Evolutionary conservation across 176 grass and related monocot genomes (phyloP).

Genomic region (Triticum dicoccoides): DNA sequence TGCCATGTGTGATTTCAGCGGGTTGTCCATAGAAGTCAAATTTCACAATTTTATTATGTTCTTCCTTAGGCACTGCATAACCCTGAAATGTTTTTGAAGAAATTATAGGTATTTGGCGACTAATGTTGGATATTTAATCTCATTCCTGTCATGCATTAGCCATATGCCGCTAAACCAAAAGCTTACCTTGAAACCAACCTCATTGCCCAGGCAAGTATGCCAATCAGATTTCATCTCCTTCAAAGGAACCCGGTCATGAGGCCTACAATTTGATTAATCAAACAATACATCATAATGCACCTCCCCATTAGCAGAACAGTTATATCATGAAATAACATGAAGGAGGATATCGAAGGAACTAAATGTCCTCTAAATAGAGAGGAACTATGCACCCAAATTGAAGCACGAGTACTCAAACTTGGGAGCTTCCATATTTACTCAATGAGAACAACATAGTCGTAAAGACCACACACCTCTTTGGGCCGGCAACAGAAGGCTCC

Average conservation of each 20-base stretch:
- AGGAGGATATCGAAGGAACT: neutral
- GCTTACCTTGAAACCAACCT: conserved; percentile 80
- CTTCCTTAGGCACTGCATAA: conserved; percentile 75
- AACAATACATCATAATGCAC: neutral
- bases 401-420: neutral
- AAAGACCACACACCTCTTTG: conserved; percentile 60
- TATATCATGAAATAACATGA: neutral
- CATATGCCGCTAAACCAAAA: neutral
- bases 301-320: neutral
- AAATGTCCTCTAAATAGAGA: neutral
- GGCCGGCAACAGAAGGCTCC: conserved; percentile 77
- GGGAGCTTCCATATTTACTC: neutral
- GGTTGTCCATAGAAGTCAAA: conserved; percentile 74
- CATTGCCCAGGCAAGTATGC: conserved; percentile 75
- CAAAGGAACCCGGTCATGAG: conserved; percentile 87
- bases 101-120: neutral
- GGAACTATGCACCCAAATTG: neutral
- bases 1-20: conserved; percentile 76
- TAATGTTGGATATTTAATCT: neutral
- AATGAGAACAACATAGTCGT: neutral
- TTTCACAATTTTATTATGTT: conserved; percentile 69
- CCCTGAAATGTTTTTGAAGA: conserved; percentile 38
- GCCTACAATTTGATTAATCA: conserved; percentile 46
- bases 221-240: conserved; percentile 97
- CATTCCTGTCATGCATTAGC: neutral